phyloP scores from a whole-genome alignment of 1,284 basidiomycete genomes.

The Moesziomyces sp. region DNA sequence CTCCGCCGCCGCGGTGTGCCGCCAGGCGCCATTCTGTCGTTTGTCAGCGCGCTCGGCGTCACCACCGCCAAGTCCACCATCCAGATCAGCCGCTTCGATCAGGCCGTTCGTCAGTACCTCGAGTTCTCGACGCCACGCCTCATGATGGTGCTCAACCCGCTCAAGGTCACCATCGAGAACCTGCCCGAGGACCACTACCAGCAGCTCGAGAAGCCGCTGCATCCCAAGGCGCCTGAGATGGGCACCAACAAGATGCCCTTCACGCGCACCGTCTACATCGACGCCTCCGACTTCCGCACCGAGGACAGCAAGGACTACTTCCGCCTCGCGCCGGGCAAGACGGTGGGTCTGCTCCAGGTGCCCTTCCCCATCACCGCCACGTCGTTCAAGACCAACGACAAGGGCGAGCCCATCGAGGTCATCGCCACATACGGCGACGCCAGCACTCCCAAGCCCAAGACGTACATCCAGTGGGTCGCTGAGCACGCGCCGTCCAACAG shows the following conservation, averaged over 20 bases:
- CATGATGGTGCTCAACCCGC: constrained; percentile 89
- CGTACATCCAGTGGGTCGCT: constrained; percentile 98
- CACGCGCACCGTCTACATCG: constrained; percentile 90
- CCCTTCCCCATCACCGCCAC: constrained; percentile 93
- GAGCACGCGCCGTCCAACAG: constrained; percentile 81
- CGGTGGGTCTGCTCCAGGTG: constrained; percentile 95
- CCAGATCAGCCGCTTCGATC: constrained; percentile 88
- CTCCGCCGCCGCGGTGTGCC: constrained; percentile 93
- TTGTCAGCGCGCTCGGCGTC: constrained; percentile 92
- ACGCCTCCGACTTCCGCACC: constrained; percentile 90
- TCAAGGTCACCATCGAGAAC: constrained; percentile 88
- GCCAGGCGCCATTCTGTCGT: constrained; percentile 91
- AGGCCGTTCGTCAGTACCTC: constrained; percentile 86
- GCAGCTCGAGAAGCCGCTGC: constrained; percentile 88
- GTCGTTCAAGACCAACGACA: constrained; percentile 79
- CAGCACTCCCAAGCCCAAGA: constrained; percentile 81
- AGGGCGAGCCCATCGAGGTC: constrained; percentile 78
- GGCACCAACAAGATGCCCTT: constrained; percentile 87
- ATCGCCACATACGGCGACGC: constrained; percentile 74
- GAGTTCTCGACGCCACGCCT: constrained; percentile 88
- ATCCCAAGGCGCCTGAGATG: constrained; percentile 91
- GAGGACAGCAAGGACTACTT: constrained; percentile 96
- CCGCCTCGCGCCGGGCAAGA: constrained; percentile 95
- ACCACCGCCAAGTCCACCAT: constrained; percentile 85
- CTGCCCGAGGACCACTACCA: constrained; percentile 85